Evolutionary conservation across 2,329 filamentous ascomycete genomes (phyloP).

Genomic region (Tolypocladium sp.): DNA sequence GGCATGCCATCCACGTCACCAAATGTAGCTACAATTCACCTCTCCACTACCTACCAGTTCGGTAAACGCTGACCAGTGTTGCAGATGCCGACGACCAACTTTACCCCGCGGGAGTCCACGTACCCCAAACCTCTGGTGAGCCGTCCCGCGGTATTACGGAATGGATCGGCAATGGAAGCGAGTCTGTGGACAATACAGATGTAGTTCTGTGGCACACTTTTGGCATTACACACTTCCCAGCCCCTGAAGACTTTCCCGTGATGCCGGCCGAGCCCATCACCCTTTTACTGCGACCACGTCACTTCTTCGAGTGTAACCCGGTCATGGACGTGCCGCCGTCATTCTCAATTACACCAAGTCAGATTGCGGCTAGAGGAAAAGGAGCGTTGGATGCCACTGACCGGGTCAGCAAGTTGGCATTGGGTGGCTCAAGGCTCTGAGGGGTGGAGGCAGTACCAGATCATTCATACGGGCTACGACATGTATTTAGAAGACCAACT

Average conservation of each 20-base stretch:
- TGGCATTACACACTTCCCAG: not conserved
- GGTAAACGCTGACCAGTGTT: not conserved
- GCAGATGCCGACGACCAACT: not conserved
- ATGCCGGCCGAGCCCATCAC: not conserved
- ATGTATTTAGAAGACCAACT: no score
- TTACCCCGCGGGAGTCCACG: not conserved
- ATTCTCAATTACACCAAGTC: not conserved
- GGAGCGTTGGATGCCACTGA: not conserved
- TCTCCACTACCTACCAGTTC: not conserved
- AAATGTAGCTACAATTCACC: conserved; percentile 41
- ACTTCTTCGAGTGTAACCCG: not conserved
- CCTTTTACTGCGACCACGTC: not conserved
- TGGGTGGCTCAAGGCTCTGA: no score
- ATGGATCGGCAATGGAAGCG: not conserved
- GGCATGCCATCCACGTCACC: conserved; percentile 82
- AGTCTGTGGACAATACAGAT: not conserved
- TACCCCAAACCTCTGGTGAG: not conserved
- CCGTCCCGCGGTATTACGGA: not conserved
- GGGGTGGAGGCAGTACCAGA: no score
- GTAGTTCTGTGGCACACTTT: not conserved
- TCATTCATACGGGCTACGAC: no score
- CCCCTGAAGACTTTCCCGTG: not conserved
- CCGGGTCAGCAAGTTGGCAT: no score
- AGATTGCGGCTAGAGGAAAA: not conserved
- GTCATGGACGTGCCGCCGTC: not conserved